Evolutionary conservation across 1,284 basidiomycete genomes (phyloP), one percentile per base, ranked within the genome.

Genomic region (Moniliella sp.): DNA sequence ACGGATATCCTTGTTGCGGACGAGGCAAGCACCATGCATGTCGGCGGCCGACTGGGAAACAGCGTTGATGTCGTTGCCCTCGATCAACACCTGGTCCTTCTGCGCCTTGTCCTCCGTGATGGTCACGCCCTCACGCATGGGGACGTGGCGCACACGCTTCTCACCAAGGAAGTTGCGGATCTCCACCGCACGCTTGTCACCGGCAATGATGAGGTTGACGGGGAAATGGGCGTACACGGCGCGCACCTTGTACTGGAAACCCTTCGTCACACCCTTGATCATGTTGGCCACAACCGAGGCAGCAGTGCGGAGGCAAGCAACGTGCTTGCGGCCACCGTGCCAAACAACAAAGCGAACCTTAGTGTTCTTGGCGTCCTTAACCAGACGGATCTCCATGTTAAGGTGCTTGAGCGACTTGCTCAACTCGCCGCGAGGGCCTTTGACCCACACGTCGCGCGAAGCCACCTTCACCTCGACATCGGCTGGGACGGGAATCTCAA

Each of bases 201-300:
- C 76, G 63, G 78, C 75, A 61, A 94, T 83, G 65, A 97, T 94
- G 63, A 81, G 78, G 72, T 99, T 97, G 72, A 99, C 93, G 47
- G 91, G 91, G 73, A 99, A 99, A 73, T 99, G 91, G 59, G 91
- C 91, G 64, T 97, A 99, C 39, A 97, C 91, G 23, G 86, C 52
- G 33, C 62, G 50, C 57, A 61, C 61, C 77, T 97, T 97, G 75
- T 99, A 99, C 61, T 77, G 75, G 17, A 32, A 32, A 11, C 31
- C 31, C 11, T 25, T 25, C 14, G 31, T 32, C 42, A 93, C 84
- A 52, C 31, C 88, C 53, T 69, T 86, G 65, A 97, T 74, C 84
- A 97, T 84, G 72, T 99, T 97, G 64, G 73, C 74, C 57, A 99
- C 86, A 54, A 84, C 65, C 51, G 78, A 84, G 66, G 76, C 78